phyloP scores from a whole-genome alignment of 2,329 filamentous ascomycete species.

The Chaetomium globosum region DNA sequence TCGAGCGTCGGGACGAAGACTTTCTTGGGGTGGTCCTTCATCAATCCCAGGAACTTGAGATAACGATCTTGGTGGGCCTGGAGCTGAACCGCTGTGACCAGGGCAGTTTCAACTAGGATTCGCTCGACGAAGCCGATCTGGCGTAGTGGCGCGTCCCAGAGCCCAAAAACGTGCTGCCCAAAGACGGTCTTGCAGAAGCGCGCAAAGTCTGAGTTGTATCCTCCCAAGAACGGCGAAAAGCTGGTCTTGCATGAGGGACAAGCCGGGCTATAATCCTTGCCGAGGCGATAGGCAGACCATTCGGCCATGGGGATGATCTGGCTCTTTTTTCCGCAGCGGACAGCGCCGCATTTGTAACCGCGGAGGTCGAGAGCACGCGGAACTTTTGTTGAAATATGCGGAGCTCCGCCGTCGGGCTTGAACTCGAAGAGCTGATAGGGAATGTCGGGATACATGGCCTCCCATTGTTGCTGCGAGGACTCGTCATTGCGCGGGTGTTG shows the following conservation, averaged over 20 bases:
- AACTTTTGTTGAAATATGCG: background rate
- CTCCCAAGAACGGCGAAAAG: background rate
- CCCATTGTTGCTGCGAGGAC: slow-evolving; percentile 17
- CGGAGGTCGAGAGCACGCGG: slow-evolving; percentile 1
- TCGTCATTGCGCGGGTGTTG: slow-evolving; percentile 5
- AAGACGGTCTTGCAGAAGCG: background rate
- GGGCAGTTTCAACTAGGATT: background rate
- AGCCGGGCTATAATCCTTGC: background rate
- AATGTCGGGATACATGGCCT: background rate
- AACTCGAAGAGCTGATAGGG: slow-evolving; percentile 23
- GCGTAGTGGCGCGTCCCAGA: slow-evolving; percentile 23
- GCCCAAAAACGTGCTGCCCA: slow-evolving; percentile 12
- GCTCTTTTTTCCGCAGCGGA: background rate
- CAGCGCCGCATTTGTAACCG: slow-evolving; percentile 15
- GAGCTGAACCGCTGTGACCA: background rate
- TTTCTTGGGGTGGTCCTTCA: background rate
- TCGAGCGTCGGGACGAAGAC: slow-evolving; percentile 27
- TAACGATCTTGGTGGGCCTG: slow-evolving; percentile 17
- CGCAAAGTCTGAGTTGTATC: background rate
- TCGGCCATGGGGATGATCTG: slow-evolving; percentile 14
- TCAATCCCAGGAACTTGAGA: slow-evolving; percentile 21
- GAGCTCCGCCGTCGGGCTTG: background rate
- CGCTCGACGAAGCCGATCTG: slow-evolving; percentile 17
- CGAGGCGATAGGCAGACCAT: slow-evolving; percentile 20
- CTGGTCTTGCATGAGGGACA: slow-evolving; percentile 11